Base-by-base conservation (phyloP, 2,329 filamentous ascomycete genomes). In the Helotiales sp. region DNA sequence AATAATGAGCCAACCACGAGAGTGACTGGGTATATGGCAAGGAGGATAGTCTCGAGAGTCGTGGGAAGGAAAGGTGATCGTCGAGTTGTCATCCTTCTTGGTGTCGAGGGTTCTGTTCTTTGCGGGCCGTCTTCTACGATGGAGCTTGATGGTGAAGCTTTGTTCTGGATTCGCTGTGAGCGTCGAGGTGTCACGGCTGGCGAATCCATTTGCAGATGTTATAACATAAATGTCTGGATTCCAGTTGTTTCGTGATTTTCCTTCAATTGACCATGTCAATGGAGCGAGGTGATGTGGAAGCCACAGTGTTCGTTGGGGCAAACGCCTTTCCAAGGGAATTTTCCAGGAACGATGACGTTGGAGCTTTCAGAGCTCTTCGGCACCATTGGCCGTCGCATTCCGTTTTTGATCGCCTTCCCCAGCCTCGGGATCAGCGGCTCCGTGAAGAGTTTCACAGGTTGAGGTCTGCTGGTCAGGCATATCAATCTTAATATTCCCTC, bases 1-100 rank as follows among this genome's bases (percentile, higher is more conserved):
- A 91, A 97, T 64, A 96, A 69, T 27, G 90, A 89, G 64, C 95
- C 95, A 64, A 96, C 82, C 55, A 91, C 63, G 57, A 99, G 85
- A 6, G 93, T 87, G 25, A 77, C 67, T 3, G 93, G 93, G 76
- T 96, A 98, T 59, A 90, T 76, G 50, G 75, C 65, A 2, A 96
- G 81, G 22, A 87, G 77, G 55, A 83, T 67, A 24, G 80, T 75
- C 71, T 96, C 90, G 68, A 87, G 78, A 8, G 81, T 79, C 2
- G 89, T 91, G 4, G 89, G 90, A 2, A 91, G 78, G 73, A 83
- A 85, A 2, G 89, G 87, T 33, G 79, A 66, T 52, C 60, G 63
- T 56, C 63, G 60, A 12, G 62, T 17, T n/a, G 59, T 66, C 44
- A 57, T 66, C 5, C 27, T 44, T 13, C 22, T 44, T 15, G 57